phyloP scores from a whole-genome alignment of 176 grass and related monocot genomes.

The Saccharum spontaneum region DNA sequence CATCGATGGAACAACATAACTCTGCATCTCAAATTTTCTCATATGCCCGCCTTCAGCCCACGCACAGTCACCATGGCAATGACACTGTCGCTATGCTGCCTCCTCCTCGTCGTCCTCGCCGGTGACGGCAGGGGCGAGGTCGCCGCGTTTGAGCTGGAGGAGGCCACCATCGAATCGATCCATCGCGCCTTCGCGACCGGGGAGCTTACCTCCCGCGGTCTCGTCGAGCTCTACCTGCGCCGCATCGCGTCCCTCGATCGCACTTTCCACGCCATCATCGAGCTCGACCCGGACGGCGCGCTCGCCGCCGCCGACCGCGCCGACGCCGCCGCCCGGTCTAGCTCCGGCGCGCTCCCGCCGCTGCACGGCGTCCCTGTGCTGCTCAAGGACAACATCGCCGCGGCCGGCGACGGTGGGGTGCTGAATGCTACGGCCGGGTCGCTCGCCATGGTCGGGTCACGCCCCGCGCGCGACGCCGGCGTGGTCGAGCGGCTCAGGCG shows the following conservation, averaged over 20 bases:
- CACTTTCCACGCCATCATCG: conserved; percentile 67
- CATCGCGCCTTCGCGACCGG: conserved; percentile 51
- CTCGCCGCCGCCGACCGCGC: conserved; percentile 44
- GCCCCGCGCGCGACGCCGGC: conserved; percentile 51
- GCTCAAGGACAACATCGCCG: conserved; percentile 85
- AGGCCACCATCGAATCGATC: conserved; percentile 61
- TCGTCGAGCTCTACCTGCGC: conserved; percentile 56
- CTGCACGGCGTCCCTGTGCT: conserved; percentile 59
- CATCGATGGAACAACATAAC: no score
- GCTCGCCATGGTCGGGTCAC: conserved; percentile 60
- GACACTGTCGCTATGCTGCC: not conserved
- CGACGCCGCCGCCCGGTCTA: not conserved
- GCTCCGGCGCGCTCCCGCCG: not conserved
- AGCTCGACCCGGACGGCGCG: conserved; percentile 57
- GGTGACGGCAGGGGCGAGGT: not conserved
- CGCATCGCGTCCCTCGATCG: conserved; percentile 57
- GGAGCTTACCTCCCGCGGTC: conserved; percentile 58
- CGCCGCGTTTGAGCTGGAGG: conserved; percentile 56
- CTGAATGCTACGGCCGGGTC: conserved; percentile 78
- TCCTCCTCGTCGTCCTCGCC: not conserved
- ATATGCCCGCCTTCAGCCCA: not conserved
- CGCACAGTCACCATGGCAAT: conserved; percentile 2
- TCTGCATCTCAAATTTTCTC: not conserved
- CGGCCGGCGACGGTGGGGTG: conserved; percentile 29
- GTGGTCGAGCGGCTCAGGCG: conserved; percentile 55